Conservation (phyloP, 2,329 filamentous ascomycete genomes). For the Fusarium miscanthi region DNA sequence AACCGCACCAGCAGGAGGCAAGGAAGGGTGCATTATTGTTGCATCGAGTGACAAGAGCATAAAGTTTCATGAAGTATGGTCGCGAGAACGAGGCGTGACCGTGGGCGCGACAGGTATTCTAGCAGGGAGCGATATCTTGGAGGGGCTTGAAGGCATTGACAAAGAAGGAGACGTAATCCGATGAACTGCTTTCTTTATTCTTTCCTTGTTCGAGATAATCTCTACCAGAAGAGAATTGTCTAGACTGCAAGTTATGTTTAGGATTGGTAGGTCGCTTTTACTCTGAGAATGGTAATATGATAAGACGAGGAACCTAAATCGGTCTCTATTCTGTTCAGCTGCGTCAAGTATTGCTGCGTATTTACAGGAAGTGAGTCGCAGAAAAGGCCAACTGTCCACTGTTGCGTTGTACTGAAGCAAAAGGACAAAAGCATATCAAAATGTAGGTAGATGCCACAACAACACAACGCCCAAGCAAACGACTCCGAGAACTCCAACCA, state of each 20-base stretch:
- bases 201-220: not conserved
- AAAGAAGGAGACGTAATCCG: slow-evolving; percentile 78
- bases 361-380: slow-evolving; percentile 9
- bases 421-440: slow-evolving; percentile 5
- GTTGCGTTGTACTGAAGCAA: not conserved
- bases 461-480: slow-evolving; percentile 7
- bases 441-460: slow-evolving; percentile 1
- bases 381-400: not conserved
- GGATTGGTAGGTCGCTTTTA: slow-evolving; percentile 11
- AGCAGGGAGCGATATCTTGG: slow-evolving; percentile 86
- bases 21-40: slow-evolving; percentile 79
- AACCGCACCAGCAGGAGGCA: slow-evolving; percentile 40
- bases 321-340: not conserved
- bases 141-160: slow-evolving; percentile 83
- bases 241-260: slow-evolving; percentile 29
- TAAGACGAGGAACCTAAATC: slow-evolving; percentile 2
- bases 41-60: slow-evolving; percentile 92
- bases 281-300: slow-evolving; percentile 25
- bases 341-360: not conserved
- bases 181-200: slow-evolving; percentile 51
- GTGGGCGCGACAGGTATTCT: slow-evolving; percentile 69
- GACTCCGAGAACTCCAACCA: slow-evolving; percentile 37
- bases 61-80: slow-evolving; percentile 96
- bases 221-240: slow-evolving; percentile 4
- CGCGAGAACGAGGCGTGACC: slow-evolving; percentile 67